Conservation (phyloP, 1,139 yeast species). For the Suhomyces kunorum region DNA sequence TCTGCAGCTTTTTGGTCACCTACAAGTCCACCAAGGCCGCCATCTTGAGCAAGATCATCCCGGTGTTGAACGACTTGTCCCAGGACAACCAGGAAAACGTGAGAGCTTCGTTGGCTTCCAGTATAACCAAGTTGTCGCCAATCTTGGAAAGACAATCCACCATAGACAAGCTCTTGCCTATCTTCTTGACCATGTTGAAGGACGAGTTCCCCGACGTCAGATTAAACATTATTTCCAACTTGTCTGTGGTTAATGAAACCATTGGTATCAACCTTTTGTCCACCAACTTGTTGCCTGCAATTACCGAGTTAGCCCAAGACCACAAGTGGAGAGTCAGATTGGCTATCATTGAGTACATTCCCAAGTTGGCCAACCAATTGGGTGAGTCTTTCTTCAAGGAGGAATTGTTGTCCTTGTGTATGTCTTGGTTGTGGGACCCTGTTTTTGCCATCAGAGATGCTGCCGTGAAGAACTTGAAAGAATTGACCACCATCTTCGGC, state of each 20-base stretch:
- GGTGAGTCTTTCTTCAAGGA: constrained; percentile 93
- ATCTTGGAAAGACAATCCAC: constrained; percentile 83
- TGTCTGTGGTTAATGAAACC: constrained; percentile 89
- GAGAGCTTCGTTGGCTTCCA: constrained; percentile 87
- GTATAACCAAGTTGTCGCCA: constrained; percentile 85
- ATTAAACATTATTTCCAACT: constrained; percentile 86
- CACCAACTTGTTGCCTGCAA: constrained; percentile 90
- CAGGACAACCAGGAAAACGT: constrained; percentile 93
- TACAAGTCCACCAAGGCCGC: constrained; percentile 48
- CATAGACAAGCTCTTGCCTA: constrained; percentile 79
- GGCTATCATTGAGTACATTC: constrained; percentile 96
- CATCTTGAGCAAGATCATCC: constrained; percentile 71
- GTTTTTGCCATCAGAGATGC: constrained; percentile 97
- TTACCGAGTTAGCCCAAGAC: constrained; percentile 93
- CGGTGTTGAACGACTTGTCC: constrained; percentile 79
- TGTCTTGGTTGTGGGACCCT: constrained; percentile 98
- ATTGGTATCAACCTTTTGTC: constrained; percentile 88
- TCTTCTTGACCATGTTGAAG: constrained; percentile 88
- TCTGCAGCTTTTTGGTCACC: constrained; percentile 56
- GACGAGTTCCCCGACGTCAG: constrained; percentile 98
- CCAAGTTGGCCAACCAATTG: constrained; percentile 91
- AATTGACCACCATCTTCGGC: constrained; percentile 84
- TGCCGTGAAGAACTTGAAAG: constrained; percentile 80
- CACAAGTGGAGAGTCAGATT: constrained; percentile 97
- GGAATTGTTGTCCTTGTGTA: constrained; percentile 84